phyloP scores from a whole-genome alignment of 2,329 filamentous ascomycete genomes.

The Talaromyces sp. region DNA sequence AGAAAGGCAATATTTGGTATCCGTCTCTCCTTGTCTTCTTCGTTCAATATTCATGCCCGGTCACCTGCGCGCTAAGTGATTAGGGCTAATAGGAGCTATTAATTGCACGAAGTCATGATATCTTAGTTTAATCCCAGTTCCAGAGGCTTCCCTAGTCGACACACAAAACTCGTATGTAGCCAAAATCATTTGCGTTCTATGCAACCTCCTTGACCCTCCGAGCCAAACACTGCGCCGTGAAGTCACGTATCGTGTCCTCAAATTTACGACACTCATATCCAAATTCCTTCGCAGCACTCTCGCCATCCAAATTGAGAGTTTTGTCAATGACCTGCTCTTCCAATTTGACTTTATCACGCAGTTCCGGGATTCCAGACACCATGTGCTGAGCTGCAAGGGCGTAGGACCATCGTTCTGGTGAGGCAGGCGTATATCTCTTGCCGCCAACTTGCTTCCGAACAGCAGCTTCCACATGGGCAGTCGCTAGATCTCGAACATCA shows the following conservation, averaged over 20 bases:
- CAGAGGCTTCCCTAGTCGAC: neutral
- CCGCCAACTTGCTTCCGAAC: constrained; percentile 30
- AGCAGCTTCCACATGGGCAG: constrained; percentile 45
- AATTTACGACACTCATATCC: constrained; percentile 33
- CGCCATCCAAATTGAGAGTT: constrained; percentile 43
- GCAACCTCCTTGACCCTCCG: neutral
- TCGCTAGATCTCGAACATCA: constrained; percentile 47
- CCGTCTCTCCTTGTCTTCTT: neutral
- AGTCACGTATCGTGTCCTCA: constrained; percentile 7
- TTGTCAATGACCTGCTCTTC: constrained; percentile 3
- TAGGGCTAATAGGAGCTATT: neutral
- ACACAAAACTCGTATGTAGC: neutral
- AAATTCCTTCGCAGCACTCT: constrained; percentile 40
- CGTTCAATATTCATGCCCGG: neutral
- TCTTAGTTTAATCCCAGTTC: neutral
- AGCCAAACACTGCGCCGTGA: constrained; percentile 4
- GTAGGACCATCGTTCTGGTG: constrained; percentile 48
- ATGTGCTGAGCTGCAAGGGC: constrained; percentile 45
- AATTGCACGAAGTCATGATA: neutral
- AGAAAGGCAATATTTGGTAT: neutral
- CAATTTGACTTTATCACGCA: constrained; percentile 30
- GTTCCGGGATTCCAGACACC: constrained; percentile 36
- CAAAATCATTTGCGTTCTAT: neutral
- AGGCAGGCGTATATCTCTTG: constrained; percentile 40
- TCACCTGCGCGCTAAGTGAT: neutral